These are phyloP conservation scores for Termitomyces sp. DNA, from an alignment of 768 basidiomycete species.

Conservation along the genomic window DNA sequence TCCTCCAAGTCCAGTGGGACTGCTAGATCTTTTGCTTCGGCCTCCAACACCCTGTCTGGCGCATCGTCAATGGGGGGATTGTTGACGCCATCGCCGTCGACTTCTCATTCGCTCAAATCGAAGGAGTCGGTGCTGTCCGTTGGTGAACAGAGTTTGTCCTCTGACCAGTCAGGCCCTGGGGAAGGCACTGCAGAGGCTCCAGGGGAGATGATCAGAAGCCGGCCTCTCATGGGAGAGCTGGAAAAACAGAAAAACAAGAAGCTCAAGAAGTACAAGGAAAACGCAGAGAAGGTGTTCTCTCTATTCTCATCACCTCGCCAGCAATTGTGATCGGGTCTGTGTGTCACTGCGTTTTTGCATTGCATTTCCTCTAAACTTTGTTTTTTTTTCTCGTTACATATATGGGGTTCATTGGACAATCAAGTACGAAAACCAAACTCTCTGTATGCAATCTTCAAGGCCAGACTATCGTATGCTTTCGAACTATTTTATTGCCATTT, in stretches of 20 bases:
- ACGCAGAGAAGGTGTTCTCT: slow-evolving; percentile 81
- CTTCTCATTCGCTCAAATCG: slow-evolving; percentile 71
- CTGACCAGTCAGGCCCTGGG: slow-evolving; percentile 63
- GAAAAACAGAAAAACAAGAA: slow-evolving; percentile 70
- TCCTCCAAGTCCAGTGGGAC: slow-evolving; percentile 37
- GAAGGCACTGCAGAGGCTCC: slow-evolving; percentile 26
- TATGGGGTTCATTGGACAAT: slow-evolving; percentile 6
- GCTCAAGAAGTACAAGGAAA: slow-evolving; percentile 83
- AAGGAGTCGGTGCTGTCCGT: slow-evolving; percentile 78
- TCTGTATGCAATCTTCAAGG: slow-evolving; percentile 14
- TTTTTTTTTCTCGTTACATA: slow-evolving; percentile 6
- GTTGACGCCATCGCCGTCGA: slow-evolving; percentile 63
- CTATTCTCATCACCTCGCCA: slow-evolving; percentile 74
- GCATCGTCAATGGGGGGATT: slow-evolving; percentile 42
- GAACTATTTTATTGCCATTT: slow-evolving; percentile 28
- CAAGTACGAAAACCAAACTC: slow-evolving; percentile 9
- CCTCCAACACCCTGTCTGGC: slow-evolving; percentile 44
- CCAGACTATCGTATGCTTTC: slow-evolving; percentile 18
- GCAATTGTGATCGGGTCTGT: slow-evolving; percentile 19
- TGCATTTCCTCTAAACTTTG: slow-evolving; percentile 7
- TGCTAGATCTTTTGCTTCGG: slow-evolving; percentile 37
- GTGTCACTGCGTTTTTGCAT: not conserved
- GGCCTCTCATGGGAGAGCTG: slow-evolving; percentile 36
- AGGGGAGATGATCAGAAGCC: slow-evolving; percentile 14
- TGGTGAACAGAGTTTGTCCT: slow-evolving; percentile 66